phyloP scores from a whole-genome alignment of 2,329 filamentous ascomycete species.

The Arthrobotrys pseudoclavata region DNA sequence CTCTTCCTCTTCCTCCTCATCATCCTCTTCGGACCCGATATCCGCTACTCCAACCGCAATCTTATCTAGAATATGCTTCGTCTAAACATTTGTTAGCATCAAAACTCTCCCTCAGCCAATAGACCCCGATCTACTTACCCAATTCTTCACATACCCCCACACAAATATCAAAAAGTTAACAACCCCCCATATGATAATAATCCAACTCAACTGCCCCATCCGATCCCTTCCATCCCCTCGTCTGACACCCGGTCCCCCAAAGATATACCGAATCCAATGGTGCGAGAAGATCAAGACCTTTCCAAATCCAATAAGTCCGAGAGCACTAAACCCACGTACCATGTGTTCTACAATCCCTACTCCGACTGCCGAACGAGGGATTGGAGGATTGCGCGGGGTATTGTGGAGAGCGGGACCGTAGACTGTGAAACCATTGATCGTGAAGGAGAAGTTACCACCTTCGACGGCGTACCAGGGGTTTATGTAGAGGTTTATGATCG shows the following conservation, averaged over 20 bases:
- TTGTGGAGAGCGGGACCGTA: constrained; percentile 36
- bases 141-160: constrained; percentile 82
- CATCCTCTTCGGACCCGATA: constrained; percentile 49
- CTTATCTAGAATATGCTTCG: constrained; percentile 50
- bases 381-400: constrained; percentile 10
- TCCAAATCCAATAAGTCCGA: constrained; percentile 86
- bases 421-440: constrained; percentile 34
- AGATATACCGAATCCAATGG: constrained; percentile 80
- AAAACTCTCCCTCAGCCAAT: background rate
- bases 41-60: constrained; percentile 52
- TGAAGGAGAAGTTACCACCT: constrained; percentile 57
- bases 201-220: constrained; percentile 81
- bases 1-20: constrained; percentile 43
- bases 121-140: constrained; percentile 70
- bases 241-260: constrained; percentile 73
- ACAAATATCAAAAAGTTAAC: constrained; percentile 81
- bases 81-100: constrained; percentile 37
- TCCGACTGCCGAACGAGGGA: constrained; percentile 65
- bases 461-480: constrained; percentile 72
- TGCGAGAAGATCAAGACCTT: constrained; percentile 82
- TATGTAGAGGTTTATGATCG: constrained; percentile 88
- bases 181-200: constrained; percentile 83
- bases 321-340: constrained; percentile 86
- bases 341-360: constrained; percentile 85
- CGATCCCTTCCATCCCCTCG: constrained; percentile 79